Conservation (phyloP, 2,329 filamentous ascomycete species). For the Curvularia spicifera region DNA sequence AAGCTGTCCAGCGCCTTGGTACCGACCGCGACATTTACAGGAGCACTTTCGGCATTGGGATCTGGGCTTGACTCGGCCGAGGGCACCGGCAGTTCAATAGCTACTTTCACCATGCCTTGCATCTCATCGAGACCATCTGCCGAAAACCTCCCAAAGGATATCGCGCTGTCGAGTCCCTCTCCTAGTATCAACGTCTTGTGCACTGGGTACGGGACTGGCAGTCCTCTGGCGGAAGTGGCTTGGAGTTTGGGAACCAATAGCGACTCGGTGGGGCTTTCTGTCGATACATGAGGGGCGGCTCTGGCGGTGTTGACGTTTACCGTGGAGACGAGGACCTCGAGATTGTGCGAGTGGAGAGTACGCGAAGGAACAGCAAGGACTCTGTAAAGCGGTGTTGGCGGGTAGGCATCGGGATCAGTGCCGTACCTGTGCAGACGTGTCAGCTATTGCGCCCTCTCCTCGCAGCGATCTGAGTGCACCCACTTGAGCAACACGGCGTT, state of each 20-base stretch:
- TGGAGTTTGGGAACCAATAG: constrained; percentile 77
- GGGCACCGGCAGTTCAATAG: constrained; percentile 62
- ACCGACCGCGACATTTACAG: constrained; percentile 70
- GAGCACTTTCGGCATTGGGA: constrained; percentile 23
- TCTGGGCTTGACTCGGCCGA: constrained; percentile 44
- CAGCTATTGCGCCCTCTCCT: constrained; percentile 12
- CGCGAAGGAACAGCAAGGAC: constrained; percentile 70
- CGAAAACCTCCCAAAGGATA: constrained; percentile 56
- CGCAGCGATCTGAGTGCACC: constrained; percentile 5
- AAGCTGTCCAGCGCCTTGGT: constrained; percentile 69
- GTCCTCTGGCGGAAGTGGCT: constrained; percentile 68
- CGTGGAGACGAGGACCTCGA: constrained; percentile 68
- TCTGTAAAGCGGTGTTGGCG: constrained; percentile 61
- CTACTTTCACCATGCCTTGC: constrained; percentile 58
- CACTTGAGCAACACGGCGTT: constrained; percentile 53
- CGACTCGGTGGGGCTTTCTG: constrained; percentile 63
- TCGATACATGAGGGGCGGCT: constrained; percentile 32
- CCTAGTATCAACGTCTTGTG: constrained; percentile 80
- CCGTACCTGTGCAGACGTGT: constrained; percentile 57
- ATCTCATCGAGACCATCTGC: constrained; percentile 47
- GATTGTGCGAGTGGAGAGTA: constrained; percentile 63
- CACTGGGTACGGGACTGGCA: constrained; percentile 78
- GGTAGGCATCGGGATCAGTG: constrained; percentile 55
- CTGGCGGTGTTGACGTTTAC: constrained; percentile 55
- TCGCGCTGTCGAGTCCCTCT: constrained; percentile 72